These are phyloP conservation scores for Coemansia sp. DNA, from an alignment of 192 early-diverging fungal genomes.

Conservation along the genomic window DNA sequence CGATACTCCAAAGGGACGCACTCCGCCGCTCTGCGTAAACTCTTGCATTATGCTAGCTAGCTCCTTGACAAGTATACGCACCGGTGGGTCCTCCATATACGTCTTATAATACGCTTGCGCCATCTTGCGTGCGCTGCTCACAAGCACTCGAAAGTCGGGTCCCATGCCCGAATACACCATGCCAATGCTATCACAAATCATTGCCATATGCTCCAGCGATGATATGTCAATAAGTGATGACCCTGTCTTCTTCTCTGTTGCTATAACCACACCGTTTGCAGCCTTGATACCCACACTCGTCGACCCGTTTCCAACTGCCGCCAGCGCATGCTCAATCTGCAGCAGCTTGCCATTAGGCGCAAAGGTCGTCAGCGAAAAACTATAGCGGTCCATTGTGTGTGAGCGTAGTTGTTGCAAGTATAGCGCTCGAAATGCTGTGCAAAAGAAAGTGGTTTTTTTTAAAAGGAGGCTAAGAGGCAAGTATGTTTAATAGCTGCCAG, in stretches of 20 bases:
- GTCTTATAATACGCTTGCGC: conserved; percentile 94
- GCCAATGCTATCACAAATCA: conserved; percentile 90
- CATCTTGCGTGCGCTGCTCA: conserved; percentile 92
- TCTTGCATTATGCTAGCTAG: conserved; percentile 98
- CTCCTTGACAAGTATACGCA: conserved; percentile 93
- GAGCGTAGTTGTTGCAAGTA: not conserved
- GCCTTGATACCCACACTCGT: conserved; percentile 97
- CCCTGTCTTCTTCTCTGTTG: conserved; percentile 94
- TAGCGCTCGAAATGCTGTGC: too few relatives aligned
- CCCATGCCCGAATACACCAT: conserved; percentile 99
- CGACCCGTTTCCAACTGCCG: conserved; percentile 84
- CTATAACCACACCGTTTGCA: conserved; percentile 95
- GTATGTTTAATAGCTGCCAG: too few relatives aligned
- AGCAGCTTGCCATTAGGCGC: conserved; percentile 98
- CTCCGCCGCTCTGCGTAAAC: conserved; percentile 98
- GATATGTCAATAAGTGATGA: conserved; percentile 92
- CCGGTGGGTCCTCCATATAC: conserved; percentile 94
- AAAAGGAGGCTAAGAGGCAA: too few relatives aligned
- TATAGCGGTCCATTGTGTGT: conserved; percentile 63
- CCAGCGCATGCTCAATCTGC: conserved; percentile 98
- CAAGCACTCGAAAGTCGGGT: conserved; percentile 93
- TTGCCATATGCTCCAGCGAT: conserved; percentile 86
- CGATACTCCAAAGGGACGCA: conserved; percentile 98
- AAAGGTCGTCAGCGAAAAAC: conserved; percentile 99
- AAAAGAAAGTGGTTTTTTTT: too few relatives aligned